These are phyloP conservation scores for Fraxinus baroniana DNA, from an alignment of 305 asterid species.

Conservation along the genomic window DNA sequence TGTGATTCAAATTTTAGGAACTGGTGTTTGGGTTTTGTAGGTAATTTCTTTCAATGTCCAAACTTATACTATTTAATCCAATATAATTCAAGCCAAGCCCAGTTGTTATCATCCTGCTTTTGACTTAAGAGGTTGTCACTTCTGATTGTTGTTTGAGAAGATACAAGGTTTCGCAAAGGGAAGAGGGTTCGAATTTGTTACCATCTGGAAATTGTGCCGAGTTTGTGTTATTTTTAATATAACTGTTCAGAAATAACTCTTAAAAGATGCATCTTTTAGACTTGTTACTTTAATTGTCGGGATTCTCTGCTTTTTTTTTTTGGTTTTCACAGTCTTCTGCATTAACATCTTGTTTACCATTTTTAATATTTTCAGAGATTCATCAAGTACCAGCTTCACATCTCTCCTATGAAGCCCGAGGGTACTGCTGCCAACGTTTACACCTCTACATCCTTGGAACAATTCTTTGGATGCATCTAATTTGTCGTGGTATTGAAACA, in stretches of 20 bases:
- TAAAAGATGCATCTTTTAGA: not conserved
- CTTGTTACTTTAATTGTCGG: not conserved
- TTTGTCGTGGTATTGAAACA: constrained; percentile 29
- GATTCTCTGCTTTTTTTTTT: too few relatives aligned
- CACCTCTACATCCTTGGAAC: constrained; percentile 72
- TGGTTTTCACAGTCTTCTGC: not conserved
- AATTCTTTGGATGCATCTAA: constrained; percentile 67
- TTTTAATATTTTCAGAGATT: constrained; percentile 57
- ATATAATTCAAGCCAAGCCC: not conserved
- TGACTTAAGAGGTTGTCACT: not conserved
- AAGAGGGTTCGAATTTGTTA: not conserved
- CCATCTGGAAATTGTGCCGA: not conserved
- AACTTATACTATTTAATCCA: not conserved
- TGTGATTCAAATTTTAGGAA: not conserved
- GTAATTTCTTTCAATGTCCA: not conserved
- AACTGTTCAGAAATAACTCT: not conserved
- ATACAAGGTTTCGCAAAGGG: not conserved
- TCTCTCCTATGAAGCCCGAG: constrained; percentile 72
- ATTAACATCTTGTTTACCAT: not conserved
- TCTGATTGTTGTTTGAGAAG: not conserved
- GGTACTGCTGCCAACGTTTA: constrained; percentile 57
- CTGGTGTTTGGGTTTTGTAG: not conserved
- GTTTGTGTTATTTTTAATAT: not conserved
- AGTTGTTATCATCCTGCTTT: not conserved
- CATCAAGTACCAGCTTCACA: constrained; percentile 80